Percentiles rank a stretch among this genome's conserved stretches.
Evolutionary conservation across 1,284 basidiomycete genomes (phyloP).

Genomic region (Crepidotus sp.): DNA sequence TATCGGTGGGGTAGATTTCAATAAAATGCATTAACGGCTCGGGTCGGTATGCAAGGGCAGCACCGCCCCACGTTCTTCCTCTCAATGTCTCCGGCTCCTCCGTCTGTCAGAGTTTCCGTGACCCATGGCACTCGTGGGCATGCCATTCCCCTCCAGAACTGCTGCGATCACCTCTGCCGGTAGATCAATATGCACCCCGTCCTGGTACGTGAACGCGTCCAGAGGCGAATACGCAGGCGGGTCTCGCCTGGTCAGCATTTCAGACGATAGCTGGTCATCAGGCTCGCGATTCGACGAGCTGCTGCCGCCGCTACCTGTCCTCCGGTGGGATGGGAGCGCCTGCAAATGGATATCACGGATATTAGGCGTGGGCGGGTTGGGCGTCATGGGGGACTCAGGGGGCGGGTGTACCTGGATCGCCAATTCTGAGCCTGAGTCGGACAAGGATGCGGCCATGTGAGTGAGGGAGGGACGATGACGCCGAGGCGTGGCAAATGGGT

Average conservation of each 20-base stretch:
- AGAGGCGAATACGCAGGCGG: slow-evolving; percentile 78
- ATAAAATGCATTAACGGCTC: slow-evolving; percentile 8
- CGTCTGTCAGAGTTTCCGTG: slow-evolving; percentile 49
- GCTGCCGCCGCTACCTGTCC: slow-evolving; percentile 25
- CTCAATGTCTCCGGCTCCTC: slow-evolving; percentile 42
- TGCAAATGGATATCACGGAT: slow-evolving; percentile 70
- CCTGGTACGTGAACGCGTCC: slow-evolving; percentile 69
- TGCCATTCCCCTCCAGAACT: slow-evolving; percentile 58
- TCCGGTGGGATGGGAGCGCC: slow-evolving; percentile 43
- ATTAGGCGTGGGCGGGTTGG: slow-evolving; percentile 72
- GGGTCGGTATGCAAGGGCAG: background rate
- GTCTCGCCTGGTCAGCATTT: slow-evolving; percentile 34
- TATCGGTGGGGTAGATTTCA: slow-evolving; percentile 14
- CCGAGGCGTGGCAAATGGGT: slow-evolving; percentile 66
- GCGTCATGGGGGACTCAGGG: slow-evolving; percentile 64
- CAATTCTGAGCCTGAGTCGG: slow-evolving; percentile 53
- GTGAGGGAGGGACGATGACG: slow-evolving; percentile 50
- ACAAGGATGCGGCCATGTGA: slow-evolving; percentile 47
- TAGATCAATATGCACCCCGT: slow-evolving; percentile 74
- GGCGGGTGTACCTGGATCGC: slow-evolving; percentile 63
- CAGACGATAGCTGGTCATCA: slow-evolving; percentile 14
- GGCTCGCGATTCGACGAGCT: slow-evolving; percentile 12
- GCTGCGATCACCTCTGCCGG: slow-evolving; percentile 77
- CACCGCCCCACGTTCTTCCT: background rate
- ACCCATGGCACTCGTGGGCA: slow-evolving; percentile 49